Conservation (phyloP, 768 basidiomycete species). For the Xerocomellus intermedius region DNA sequence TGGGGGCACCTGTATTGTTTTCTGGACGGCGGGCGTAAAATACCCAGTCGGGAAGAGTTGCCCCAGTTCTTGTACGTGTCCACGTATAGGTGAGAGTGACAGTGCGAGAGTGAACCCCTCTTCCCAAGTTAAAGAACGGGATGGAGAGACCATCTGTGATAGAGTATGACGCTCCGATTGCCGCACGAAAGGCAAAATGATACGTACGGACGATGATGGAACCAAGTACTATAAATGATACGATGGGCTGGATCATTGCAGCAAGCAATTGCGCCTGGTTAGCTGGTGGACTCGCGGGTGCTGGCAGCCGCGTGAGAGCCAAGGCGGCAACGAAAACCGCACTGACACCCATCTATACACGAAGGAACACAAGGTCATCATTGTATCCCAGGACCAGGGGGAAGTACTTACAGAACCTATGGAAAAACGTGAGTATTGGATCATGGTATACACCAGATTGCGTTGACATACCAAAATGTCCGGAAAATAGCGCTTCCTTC, state of each 20-base stretch:
- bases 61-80: conserved; percentile 35
- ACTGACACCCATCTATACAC: conserved; percentile 80
- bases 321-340: conserved; percentile 86
- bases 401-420: conserved; percentile 51
- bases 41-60: conserved; percentile 46
- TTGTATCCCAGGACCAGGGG: neutral
- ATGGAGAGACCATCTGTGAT: conserved; percentile 64
- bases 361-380: neutral
- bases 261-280: conserved; percentile 74
- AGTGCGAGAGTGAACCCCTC: conserved; percentile 45
- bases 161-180: neutral
- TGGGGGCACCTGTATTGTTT: neutral
- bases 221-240: conserved; percentile 81
- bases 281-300: conserved; percentile 56
- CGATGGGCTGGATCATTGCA: conserved; percentile 73
- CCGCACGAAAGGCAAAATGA: neutral
- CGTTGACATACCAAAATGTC: conserved; percentile 73
- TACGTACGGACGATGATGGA: conserved; percentile 81
- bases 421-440: neutral
- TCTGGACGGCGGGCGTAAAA: conserved; percentile 31
- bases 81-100: conserved; percentile 45
- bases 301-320: conserved; percentile 60
- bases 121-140: conserved; percentile 59
- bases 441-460: neutral
- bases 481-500: conserved; percentile 86